A percentile compares a stretch with the other conserved stretches of the same genome.
Conservation (phyloP, 2,329 filamentous ascomycete species). For the Cordyceps cicadae region DNA sequence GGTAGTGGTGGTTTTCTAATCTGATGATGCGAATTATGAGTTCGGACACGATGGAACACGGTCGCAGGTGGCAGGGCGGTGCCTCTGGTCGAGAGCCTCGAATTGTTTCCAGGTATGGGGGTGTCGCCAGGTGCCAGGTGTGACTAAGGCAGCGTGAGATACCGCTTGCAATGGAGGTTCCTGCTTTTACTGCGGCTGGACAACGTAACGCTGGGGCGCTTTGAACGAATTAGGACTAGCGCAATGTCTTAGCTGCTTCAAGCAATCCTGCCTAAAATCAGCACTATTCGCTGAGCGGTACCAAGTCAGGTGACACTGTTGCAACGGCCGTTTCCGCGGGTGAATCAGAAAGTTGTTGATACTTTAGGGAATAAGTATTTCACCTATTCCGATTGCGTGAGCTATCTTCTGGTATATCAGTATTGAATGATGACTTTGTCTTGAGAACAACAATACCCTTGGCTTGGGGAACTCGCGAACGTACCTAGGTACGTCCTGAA, state of each 20-base stretch:
- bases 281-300: not conserved
- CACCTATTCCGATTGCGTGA: too few species aligned
- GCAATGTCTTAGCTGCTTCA: slow-evolving; percentile 3
- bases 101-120: slow-evolving; percentile 5
- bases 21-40: slow-evolving; percentile 4
- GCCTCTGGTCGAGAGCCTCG: slow-evolving; percentile 5
- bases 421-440: not conserved
- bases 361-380: too few species aligned
- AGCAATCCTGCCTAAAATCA: not conserved
- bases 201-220: not conserved
- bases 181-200: slow-evolving; percentile 10
- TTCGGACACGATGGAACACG: slow-evolving; percentile 8
- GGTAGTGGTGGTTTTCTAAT: not conserved
- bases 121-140: slow-evolving; percentile 11
- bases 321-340: not conserved
- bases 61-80: not conserved
- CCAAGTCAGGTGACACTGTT: slow-evolving; percentile 10
- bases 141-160: slow-evolving; percentile 13
- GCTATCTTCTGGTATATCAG: too few species aligned
- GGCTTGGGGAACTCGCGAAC: not conserved
- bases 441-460: not conserved
- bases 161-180: slow-evolving; percentile 9
- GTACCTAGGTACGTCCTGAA: too few species aligned
- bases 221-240: slow-evolving; percentile 12
- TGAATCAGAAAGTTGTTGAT: not conserved